Base-by-base conservation (phyloP, 495 filamentous ascomycete genomes). In the Hypoxylon lenormandii region DNA sequence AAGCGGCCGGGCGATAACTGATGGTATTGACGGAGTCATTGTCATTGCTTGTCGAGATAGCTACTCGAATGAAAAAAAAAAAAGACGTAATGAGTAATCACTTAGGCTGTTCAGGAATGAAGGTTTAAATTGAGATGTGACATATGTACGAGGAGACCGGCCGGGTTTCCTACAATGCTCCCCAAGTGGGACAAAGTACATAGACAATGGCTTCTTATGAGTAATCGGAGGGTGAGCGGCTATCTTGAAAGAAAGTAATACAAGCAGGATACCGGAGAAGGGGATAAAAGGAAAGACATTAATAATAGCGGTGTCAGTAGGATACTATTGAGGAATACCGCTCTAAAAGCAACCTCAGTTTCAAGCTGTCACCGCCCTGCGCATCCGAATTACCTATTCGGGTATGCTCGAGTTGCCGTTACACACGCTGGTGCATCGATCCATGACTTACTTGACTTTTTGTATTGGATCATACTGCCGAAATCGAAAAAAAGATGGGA, bases 11-110 rank as follows among this genome's bases (percentile, higher is more conserved):
- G 73, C 66, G 47, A 75, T 64, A 21, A 64, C 16, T 12, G 70
- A 53, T 4, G 72, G 74, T 19, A 76, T 70, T 22, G 58, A 64
- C 10, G 72, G 65, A 21, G 54, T 40, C 68, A 72, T 72, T 47
- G n/a, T 60, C 68, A 72, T 72, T 47, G n/a, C 56, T 3, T 48
- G 6, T 37, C 12, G 21, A 23, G 8, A 18, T 36, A 5, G 0
- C 18, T 30, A 18, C 11, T n/a, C 1, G 16, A 42, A 26, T 2
- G 5, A 26, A 26, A 26, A 2, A 26, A 42, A 26, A 26, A 26
- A 26, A 26, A 26, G 2, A 26, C 5, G 23, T 5, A 26, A 26
- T 26, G 18, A 18, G 19, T 55, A 40, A n/a, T 50, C 50, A 15
- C 22, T 5, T 5, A 36, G 37, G 47, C 26, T 30, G 42, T 28